A percentile compares a stretch with the other conserved stretches of the same genome.
Conservation (phyloP, 169 alveolate species). For the Miamiensis avidus region DNA sequence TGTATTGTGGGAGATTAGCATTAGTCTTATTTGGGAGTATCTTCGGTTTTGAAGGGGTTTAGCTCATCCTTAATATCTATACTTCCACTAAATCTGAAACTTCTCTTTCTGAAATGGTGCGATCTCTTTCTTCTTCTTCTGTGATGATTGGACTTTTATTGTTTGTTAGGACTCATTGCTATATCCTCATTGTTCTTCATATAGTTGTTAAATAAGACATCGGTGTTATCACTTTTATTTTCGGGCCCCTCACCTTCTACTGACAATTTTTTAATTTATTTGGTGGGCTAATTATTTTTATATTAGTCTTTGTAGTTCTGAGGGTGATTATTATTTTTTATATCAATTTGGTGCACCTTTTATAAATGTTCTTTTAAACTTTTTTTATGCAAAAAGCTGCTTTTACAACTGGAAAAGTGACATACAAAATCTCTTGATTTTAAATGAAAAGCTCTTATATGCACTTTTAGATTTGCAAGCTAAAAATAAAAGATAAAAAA, state of each 20-base stretch:
- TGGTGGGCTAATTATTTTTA: not conserved
- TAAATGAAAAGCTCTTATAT: constrained; percentile 19
- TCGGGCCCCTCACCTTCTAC: not conserved
- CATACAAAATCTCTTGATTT: constrained; percentile 16
- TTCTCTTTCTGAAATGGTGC: too few species aligned
- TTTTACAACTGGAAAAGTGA: not conserved
- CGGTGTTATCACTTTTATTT: not conserved
- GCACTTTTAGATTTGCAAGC: constrained; percentile 21
- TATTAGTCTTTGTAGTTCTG: not conserved
- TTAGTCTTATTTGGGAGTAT: too few species aligned
- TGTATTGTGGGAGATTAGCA: too few species aligned
- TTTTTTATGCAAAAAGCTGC: constrained; percentile 19
- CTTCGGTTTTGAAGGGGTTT: too few species aligned
- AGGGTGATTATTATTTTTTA: not conserved
- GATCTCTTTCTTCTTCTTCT: too few species aligned
- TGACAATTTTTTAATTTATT: not conserved
- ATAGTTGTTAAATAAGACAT: not conserved
- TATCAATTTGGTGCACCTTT: not conserved
- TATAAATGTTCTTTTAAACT: constrained; percentile 23
- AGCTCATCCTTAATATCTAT: too few species aligned
- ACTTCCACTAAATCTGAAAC: too few species aligned
- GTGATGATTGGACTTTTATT: not conserved
- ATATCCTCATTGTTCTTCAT: too few species aligned
- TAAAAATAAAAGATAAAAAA: not conserved
- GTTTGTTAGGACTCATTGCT: not conserved